These are phyloP conservation scores for Cyathus striatus DNA, from an alignment of 768 basidiomycete species.

Conservation along the genomic window DNA sequence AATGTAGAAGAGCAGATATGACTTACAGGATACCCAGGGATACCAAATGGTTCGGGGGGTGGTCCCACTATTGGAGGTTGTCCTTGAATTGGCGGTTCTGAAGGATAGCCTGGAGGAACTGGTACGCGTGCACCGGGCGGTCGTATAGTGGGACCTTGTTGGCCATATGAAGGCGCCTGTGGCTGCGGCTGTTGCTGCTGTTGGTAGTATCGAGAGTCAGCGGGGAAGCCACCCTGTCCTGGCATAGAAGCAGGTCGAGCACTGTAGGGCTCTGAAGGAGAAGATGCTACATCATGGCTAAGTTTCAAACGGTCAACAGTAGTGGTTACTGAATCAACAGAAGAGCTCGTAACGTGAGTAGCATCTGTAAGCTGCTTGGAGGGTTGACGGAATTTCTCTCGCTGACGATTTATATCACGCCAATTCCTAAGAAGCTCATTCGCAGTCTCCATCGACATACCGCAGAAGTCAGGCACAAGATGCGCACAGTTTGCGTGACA, in stretches of 20 bases:
- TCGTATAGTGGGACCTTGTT: constrained; percentile 22
- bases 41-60: constrained; percentile 25
- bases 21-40: too few relatives aligned
- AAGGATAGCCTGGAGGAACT: constrained; percentile 39
- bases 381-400: constrained; percentile 38
- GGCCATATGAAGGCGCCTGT: constrained; percentile 21
- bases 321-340: constrained; percentile 21
- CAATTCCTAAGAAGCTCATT: constrained; percentile 88
- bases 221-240: constrained; percentile 33
- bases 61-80: constrained; percentile 21
- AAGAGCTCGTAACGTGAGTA: constrained; percentile 24
- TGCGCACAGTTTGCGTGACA: constrained; percentile 98
- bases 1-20: too few relatives aligned
- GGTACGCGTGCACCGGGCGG: constrained; percentile 37
- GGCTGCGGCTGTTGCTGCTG: too few relatives aligned
- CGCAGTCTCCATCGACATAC: constrained; percentile 99
- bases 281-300: constrained; percentile 29
- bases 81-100: constrained; percentile 25
- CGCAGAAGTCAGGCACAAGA: constrained; percentile 98
- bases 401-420: constrained; percentile 81
- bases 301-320: constrained; percentile 45
- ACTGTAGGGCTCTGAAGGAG: constrained; percentile 27
- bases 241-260: constrained; percentile 29
- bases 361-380: constrained; percentile 26
- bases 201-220: constrained; percentile 36